Evolutionary conservation across 306 rosid species (phyloP), one percentile per base, ranked within the genome.

Genomic region (Notholithocarpus densiflorus): DNA sequence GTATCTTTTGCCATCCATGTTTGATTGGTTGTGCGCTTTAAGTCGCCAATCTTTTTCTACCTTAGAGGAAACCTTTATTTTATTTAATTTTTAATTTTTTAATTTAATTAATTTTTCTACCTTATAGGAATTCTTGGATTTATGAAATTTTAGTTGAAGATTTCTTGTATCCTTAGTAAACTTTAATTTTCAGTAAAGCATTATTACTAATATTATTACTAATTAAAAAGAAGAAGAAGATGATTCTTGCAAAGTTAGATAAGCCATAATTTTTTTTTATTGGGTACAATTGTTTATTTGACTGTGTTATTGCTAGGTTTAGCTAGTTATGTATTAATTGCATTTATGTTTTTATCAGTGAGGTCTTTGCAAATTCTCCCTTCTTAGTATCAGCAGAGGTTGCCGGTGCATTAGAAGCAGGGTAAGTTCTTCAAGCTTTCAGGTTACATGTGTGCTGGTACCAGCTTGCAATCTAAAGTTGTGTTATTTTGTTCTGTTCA

Each of bases 351-450:
- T 86, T 82, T 81, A 72, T 74, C 87, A 95, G 99, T 23, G 97
- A 79, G 83, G 98, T 95, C 76, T 93, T 93, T 83, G 95, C 93
- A 77, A 90, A 91, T 81, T 80, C 99, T 6, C 99, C 99, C 23
- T 95, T 95, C 88, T 93, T 95, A 81, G 91, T 95, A 81, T 83
- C 99, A 64, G 99, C 99, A 68, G 99, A 95, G 68, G 91, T 70
- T 81, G 97, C 94, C 3, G 92, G 97, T 79, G 84, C 90, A 26
- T 34, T 84, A 82, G 90, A 94, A 23, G 84, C 29, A 78, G 80
- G 97, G 99, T 93, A 68, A 84, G 76, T 60, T 71, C 51, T 12
- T 51, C 54, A 53, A 73, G 31, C 74, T 60, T 40, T 45, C 57
- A 57, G 59, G 56, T 70, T 17, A n/a, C 59, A 24, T 77, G 56